Evolutionary conservation across 148 eudicot genomes (phyloP).

Genomic region (Selenicereus undatus): DNA sequence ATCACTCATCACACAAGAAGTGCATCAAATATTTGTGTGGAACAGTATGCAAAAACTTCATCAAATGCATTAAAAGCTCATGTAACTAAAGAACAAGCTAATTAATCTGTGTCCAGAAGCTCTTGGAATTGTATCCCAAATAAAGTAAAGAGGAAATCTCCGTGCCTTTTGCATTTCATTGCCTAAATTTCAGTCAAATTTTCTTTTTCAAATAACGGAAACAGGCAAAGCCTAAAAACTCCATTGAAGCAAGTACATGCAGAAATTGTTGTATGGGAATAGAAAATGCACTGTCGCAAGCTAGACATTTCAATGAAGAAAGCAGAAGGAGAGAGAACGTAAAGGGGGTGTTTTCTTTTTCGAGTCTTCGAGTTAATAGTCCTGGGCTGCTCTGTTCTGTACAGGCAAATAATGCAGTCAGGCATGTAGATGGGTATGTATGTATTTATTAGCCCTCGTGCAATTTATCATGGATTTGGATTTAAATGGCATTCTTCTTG

Average conservation of each 20-base stretch:
- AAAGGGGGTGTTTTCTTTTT: not conserved
- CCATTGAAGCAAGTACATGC: constrained; percentile 1
- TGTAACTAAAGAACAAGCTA: constrained; percentile 18
- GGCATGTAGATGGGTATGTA: not conserved
- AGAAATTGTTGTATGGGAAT: constrained; percentile 2
- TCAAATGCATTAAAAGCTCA: constrained; percentile 6
- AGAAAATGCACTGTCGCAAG: not conserved
- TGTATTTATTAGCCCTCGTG: constrained; percentile 9
- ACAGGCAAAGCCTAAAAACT: not conserved
- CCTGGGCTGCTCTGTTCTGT: not conserved
- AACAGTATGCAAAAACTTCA: not conserved
- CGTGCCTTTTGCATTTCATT: constrained; percentile 7
- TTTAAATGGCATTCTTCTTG: constrained; percentile 4
- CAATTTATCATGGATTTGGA: constrained; percentile 12
- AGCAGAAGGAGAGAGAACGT: not conserved
- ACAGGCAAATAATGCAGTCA: constrained; percentile 8
- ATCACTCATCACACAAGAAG: too few relatives aligned
- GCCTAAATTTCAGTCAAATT: constrained; percentile 24
- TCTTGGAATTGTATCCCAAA: constrained; percentile 25
- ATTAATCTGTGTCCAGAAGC: constrained; percentile 28
- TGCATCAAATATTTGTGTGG: too few relatives aligned
- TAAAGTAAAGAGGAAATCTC: constrained; percentile 13
- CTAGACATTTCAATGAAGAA: not conserved
- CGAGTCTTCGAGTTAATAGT: not conserved
- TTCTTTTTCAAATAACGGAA: not conserved